A percentile compares a stretch with the other conserved stretches of the same genome.
These are phyloP conservation scores for Sporothrix mexicana DNA, from an alignment of 2,329 filamentous ascomycete genomes.

Conservation along the genomic window DNA sequence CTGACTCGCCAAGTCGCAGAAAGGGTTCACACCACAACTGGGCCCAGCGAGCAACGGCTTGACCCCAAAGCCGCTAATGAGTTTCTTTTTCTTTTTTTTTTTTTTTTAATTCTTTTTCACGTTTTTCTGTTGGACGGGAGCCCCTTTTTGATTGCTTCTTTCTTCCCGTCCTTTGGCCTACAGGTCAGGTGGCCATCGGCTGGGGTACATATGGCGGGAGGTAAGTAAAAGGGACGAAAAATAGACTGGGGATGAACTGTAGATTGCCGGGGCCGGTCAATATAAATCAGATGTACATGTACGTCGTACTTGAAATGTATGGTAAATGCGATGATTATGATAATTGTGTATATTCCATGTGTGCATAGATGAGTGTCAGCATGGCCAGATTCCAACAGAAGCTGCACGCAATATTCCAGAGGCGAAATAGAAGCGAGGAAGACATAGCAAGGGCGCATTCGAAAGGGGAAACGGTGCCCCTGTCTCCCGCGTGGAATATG, in stretches of 20 bases:
- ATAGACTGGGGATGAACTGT: not conserved
- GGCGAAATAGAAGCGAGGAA: conserved; percentile 6
- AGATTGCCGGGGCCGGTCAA: conserved; percentile 8
- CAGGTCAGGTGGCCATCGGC: conserved; percentile 15
- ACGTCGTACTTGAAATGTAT: not conserved
- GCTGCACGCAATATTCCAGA: conserved; percentile 16
- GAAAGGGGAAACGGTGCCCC: conserved; percentile 14
- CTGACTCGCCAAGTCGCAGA: not conserved
- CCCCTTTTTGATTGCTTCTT: not conserved
- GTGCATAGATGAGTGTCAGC: not conserved
- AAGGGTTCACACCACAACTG: conserved; percentile 14
- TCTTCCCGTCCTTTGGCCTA: not conserved
- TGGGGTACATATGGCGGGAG: conserved; percentile 7
- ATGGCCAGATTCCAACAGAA: not conserved
- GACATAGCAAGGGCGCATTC: not conserved
- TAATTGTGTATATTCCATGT: too few relatives aligned
- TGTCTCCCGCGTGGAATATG: conserved; percentile 15
- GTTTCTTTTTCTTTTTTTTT: not conserved
- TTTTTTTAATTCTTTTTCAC: not conserved
- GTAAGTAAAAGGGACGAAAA: not conserved
- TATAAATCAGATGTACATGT: not conserved
- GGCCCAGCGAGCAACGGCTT: not conserved
- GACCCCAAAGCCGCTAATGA: not conserved
- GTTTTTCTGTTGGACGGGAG: not conserved
- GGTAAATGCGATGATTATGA: too few relatives aligned